Evolutionary conservation across 768 basidiomycete species (phyloP).

Genomic region (Phanerodontia chrysosporium): DNA sequence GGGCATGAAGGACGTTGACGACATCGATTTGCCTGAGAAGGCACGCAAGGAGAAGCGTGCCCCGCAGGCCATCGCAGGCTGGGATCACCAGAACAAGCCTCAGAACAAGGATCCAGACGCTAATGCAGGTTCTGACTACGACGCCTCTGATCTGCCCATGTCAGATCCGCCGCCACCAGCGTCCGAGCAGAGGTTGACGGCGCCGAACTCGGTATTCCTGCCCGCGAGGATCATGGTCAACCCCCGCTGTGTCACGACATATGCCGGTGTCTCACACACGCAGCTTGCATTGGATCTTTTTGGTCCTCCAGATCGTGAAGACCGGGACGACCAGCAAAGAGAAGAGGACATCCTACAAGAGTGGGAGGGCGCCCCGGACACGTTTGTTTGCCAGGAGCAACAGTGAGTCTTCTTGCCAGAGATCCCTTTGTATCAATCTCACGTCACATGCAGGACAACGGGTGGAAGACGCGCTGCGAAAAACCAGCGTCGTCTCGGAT

Average conservation of each 20-base stretch:
- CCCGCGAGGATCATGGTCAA: conserved; percentile 93
- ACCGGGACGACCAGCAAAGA: conserved; percentile 41
- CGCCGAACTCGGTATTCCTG: conserved; percentile 85
- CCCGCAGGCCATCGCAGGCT: conserved; percentile 17
- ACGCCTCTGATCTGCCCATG: conserved; percentile 47
- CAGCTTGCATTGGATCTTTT: conserved; percentile 94
- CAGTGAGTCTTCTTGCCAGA: conserved; percentile 39
- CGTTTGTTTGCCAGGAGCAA: conserved; percentile 97
- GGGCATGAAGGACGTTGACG: conserved; percentile 42
- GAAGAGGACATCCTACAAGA: conserved; percentile 86
- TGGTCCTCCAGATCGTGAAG: conserved; percentile 42
- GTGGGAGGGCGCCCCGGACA: conserved; percentile 96
- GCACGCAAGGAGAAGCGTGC: conserved; percentile 5
- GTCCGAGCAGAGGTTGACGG: conserved; percentile 42
- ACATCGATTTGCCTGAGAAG: conserved; percentile 10
- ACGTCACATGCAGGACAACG: conserved; percentile 52
- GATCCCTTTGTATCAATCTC: background rate
- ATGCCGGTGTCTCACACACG: conserved; percentile 95
- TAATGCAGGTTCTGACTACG: conserved; percentile 84
- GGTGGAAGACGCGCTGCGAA: conserved; percentile 88
- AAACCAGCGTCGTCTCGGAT: conserved; percentile 78
- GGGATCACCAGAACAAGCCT: conserved; percentile 31
- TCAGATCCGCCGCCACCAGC: conserved; percentile 35
- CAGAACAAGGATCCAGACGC: conserved; percentile 57
- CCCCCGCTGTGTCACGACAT: conserved; percentile 95